Conservation (phyloP, 2,329 filamentous ascomycete species). For the Fusarium decemcellulare region DNA sequence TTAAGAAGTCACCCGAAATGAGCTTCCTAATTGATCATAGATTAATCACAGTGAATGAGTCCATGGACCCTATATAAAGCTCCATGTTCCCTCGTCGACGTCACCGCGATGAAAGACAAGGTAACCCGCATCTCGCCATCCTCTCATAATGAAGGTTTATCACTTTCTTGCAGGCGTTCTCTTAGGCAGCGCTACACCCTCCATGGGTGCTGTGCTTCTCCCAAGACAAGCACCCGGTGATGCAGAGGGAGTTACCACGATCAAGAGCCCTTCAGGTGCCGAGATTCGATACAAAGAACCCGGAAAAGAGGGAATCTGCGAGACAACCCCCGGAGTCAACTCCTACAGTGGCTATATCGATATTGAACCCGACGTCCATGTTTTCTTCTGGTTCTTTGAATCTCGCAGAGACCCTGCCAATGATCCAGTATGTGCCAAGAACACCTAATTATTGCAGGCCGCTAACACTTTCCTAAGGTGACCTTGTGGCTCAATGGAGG, state of each 20-base stretch:
- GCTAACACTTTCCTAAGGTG: slow-evolving; percentile 46
- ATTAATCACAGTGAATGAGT: neutral
- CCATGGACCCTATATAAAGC: neutral
- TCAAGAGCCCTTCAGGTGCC: slow-evolving; percentile 11
- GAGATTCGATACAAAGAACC: slow-evolving; percentile 31
- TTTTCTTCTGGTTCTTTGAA: slow-evolving; percentile 48
- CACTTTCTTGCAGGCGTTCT: neutral
- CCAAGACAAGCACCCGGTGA: slow-evolving; percentile 7
- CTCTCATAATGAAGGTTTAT: slow-evolving; percentile 2
- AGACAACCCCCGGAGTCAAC: slow-evolving; percentile 45
- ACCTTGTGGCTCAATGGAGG: slow-evolving; percentile 73
- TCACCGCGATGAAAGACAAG: neutral
- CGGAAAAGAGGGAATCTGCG: slow-evolving; percentile 66
- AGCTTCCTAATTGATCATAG: slow-evolving; percentile 5
- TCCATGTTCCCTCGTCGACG: neutral
- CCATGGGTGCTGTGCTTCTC: slow-evolving; percentile 1
- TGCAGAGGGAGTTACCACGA: slow-evolving; percentile 17
- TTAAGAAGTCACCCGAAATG: too few species aligned
- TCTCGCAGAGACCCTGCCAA: slow-evolving; percentile 37
- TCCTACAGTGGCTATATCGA: slow-evolving; percentile 64
- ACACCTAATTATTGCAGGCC: rapidly evolving
- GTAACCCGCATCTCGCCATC: neutral
- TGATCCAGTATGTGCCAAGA: slow-evolving; percentile 5
- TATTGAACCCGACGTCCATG: slow-evolving; percentile 17
- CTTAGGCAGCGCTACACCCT: neutral